phyloP scores from a whole-genome alignment of 352 stramenopile genomes.

The Saprolegnia parasitica region DNA sequence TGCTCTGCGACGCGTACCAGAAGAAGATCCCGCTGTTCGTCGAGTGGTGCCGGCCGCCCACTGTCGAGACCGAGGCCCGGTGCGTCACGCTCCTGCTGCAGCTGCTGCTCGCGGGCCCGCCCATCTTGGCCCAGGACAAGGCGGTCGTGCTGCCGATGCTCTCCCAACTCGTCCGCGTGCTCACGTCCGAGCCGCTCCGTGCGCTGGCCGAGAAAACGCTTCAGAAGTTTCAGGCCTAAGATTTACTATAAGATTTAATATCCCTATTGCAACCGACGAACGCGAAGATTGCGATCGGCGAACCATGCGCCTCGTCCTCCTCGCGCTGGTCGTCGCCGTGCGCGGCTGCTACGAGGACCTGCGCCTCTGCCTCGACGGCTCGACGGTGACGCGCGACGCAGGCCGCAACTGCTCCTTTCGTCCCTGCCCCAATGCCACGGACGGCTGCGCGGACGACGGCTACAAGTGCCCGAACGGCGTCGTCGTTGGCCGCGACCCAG shows the following conservation, averaged over 20 bases:
- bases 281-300: not conserved
- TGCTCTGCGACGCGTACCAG: conserved; percentile 14
- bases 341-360: no score
- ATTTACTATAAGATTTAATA: conserved; percentile 2
- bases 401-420: not conserved
- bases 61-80: not conserved
- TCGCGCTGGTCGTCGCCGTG: not conserved
- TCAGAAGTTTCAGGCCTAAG: conserved; percentile 1
- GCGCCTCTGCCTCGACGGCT: not conserved
- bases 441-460: not conserved
- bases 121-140: not conserved
- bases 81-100: conserved; percentile 14
- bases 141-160: not conserved
- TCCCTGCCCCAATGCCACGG: not conserved
- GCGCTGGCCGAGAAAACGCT: not conserved
- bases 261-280: not conserved
- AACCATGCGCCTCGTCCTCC: not conserved
- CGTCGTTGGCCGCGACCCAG: conserved; percentile 12
- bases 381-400: not conserved
- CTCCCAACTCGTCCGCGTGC: no score
- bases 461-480: conserved; percentile 2
- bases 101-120: conserved; percentile 13
- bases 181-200: not conserved
- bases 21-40: conserved; percentile 5
- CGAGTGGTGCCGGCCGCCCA: conserved; percentile 3